These are phyloP conservation scores for Vinca minor DNA, from an alignment of 257 asterid species.

Conservation along the genomic window DNA sequence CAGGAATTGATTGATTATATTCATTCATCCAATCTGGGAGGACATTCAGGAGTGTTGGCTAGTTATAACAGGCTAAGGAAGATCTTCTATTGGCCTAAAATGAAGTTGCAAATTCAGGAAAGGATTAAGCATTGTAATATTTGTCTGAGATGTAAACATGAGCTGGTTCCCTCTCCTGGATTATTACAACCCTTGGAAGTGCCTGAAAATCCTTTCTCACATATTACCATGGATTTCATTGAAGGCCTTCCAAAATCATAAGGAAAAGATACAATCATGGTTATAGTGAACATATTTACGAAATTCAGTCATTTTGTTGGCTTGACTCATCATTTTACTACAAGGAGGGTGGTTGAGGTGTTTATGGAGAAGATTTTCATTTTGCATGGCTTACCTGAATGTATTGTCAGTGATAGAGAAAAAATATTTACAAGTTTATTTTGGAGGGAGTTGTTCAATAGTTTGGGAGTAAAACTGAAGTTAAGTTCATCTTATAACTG, in stretches of 20 bases:
- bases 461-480: neutral
- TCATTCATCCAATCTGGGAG: neutral
- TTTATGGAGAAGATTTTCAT: neutral
- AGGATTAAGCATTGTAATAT: neutral
- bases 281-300: neutral
- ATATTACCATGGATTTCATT: constrained; percentile 12
- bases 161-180: neutral
- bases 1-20: neutral
- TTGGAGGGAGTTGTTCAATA: neutral
- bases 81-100: no score
- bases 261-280: neutral
- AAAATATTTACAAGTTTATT: neutral
- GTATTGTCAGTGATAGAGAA: no score
- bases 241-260: neutral
- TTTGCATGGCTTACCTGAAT: neutral
- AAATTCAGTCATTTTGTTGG: neutral
- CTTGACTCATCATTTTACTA: neutral
- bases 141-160: neutral
- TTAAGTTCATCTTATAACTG: neutral
- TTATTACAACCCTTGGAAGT: neutral
- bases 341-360: neutral
- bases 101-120: neutral
- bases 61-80: no score
- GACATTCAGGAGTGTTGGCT: no score
- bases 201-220: neutral